Percentiles rank a stretch among this genome's conserved stretches.
phyloP scores from a whole-genome alignment of 768 basidiomycete genomes.

The Pholiota microspora region DNA sequence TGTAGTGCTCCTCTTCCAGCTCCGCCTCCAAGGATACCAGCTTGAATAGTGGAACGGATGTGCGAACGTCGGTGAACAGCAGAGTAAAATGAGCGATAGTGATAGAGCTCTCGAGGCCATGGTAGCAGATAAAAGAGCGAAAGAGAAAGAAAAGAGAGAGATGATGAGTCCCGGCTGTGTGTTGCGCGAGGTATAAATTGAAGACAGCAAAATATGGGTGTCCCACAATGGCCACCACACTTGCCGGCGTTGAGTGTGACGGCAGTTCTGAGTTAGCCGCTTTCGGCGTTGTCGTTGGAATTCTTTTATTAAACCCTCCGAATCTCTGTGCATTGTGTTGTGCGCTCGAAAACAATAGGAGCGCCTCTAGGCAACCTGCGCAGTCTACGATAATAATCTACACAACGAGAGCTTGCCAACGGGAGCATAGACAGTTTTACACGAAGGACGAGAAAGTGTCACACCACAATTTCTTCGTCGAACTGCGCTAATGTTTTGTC shows the following conservation, averaged over 20 bases:
- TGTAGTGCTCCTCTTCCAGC: slow-evolving; percentile 15
- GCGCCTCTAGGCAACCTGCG: not conserved
- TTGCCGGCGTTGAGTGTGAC: not conserved
- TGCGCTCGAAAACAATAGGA: not conserved
- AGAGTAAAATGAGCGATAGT: slow-evolving; percentile 20
- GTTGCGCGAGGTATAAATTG: slow-evolving; percentile 5
- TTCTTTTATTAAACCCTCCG: not conserved
- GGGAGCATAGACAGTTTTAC: not conserved
- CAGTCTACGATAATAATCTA: not conserved
- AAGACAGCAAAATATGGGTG: not conserved
- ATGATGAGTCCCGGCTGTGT: not conserved
- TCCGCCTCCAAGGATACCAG: slow-evolving; percentile 15
- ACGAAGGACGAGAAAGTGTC: not conserved
- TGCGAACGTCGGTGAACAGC: slow-evolving; percentile 15
- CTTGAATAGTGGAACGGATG: slow-evolving; percentile 11
- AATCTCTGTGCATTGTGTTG: not conserved
- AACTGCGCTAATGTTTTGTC: too few relatives aligned
- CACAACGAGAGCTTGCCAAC: not conserved
- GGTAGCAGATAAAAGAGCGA: slow-evolving; percentile 2
- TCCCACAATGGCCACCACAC: not conserved
- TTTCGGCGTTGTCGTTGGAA: not conserved
- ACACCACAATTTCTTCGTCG: not conserved
- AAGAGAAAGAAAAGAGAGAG: slow-evolving; percentile 2
- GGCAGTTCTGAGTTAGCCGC: not conserved
- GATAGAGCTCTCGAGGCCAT: slow-evolving; percentile 19